Evolutionary conservation across 345 rosid species (phyloP).

Genomic region (Sonneratia caseolaris): DNA sequence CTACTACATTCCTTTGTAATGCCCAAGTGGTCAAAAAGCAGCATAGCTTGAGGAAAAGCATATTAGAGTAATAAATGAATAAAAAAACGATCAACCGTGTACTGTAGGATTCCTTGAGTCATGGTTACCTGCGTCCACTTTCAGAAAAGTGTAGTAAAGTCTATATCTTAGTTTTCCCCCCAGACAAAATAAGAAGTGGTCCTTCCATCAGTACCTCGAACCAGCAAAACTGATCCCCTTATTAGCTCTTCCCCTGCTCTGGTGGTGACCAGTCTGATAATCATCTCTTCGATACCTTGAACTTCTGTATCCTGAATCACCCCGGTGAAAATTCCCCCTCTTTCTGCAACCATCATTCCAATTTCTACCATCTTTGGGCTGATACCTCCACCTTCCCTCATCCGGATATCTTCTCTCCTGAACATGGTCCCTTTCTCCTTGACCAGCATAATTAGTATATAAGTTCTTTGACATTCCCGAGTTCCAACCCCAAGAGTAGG

Average conservation of each 20-base stretch:
- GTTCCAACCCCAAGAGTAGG: slow-evolving; percentile 21
- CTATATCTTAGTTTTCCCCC: background rate
- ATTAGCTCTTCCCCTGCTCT: slow-evolving; percentile 23
- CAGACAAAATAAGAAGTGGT: background rate
- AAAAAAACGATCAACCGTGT: background rate
- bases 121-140: background rate
- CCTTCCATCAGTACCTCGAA: slow-evolving; percentile 1
- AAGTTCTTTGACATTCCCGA: slow-evolving; percentile 13
- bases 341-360: slow-evolving; percentile 28
- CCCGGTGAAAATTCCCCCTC: slow-evolving; percentile 35
- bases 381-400: slow-evolving; percentile 24
- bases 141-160: background rate
- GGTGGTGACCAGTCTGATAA: slow-evolving; percentile 17
- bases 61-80: background rate
- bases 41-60: background rate
- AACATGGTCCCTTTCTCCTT: slow-evolving; percentile 13
- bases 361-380: slow-evolving; percentile 17
- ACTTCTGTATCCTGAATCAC: slow-evolving; percentile 23
- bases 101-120: background rate
- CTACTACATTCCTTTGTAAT: background rate
- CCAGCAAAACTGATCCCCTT: slow-evolving; percentile 35
- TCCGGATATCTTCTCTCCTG: slow-evolving; percentile 10
- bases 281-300: slow-evolving; percentile 28
- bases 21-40: too few species aligned
- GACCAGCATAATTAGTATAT: slow-evolving; percentile 10